Evolutionary conservation across 148 eudicot species (phyloP), one percentile per base, ranked within the genome.

Genomic region (Spergularia marina): DNA sequence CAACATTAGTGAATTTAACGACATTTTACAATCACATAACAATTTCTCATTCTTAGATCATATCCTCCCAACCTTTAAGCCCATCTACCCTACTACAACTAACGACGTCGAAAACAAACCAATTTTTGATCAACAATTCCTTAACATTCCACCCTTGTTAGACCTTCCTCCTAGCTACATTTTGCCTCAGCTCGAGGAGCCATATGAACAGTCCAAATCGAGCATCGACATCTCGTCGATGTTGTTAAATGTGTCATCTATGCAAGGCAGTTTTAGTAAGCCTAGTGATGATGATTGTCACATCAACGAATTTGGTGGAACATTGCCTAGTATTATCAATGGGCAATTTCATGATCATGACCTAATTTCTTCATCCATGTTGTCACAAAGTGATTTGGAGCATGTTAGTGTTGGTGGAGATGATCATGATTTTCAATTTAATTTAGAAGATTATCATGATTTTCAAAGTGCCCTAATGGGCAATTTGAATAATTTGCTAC

Each of bases 191-290:
- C 82, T 76, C 9, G 79, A 81, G 54, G 63, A 72, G 23, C 78
- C 74, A 2, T 65, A 44, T 39, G 80, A 77, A 13, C 23, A 68
- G 23, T 65, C 76, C 3, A 70, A 83, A 73, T 66, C 80, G 6
- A 82, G 65, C 68, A 69, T 62, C 69, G 91, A 83, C 53, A 68
- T 66, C 74, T 76, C 91, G 13, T 82, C 87, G 60, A 80, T 87
- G 84, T 62, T 83, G 17, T 53, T 73, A 8, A 81, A 85, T 77
- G 68, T 85, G 4, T 77, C 74, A 25, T 83, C 89, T 4, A 70
- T 82, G 5, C 78, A 81, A n/a, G 90, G 80, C 60, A 79, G 81
- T 39, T 73, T 74, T 55, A 68, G 64, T 62, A 64, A 59, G 55
- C 70, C 78, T 70, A 65, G 74, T 41, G 70, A 68, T n/a, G 70